Evolutionary conservation across 805 yeast species (phyloP).

Genomic region (Kazachstania kunashirensis): DNA sequence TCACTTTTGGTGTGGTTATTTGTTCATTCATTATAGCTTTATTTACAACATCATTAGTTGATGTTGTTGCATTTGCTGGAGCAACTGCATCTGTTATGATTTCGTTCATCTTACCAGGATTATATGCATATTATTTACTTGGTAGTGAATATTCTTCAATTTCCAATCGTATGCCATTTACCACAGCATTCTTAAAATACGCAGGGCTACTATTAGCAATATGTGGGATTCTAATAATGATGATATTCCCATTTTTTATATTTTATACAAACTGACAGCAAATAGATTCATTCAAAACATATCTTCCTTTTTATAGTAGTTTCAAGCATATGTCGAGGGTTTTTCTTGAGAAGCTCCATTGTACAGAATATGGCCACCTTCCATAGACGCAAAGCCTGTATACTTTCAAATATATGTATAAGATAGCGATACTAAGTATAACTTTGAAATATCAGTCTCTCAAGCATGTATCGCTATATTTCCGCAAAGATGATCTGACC

Average conservation of each 20-base stretch:
- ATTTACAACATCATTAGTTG: conserved; percentile 51
- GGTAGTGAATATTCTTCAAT: conserved; percentile 10
- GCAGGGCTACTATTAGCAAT: conserved; percentile 32
- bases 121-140: conserved; percentile 44
- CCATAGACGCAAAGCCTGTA: too few relatives aligned
- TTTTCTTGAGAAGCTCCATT: too few relatives aligned
- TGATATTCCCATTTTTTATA: conserved; percentile 22
- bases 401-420: too few relatives aligned
- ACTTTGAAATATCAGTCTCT: too few relatives aligned
- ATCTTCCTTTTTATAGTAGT: too few relatives aligned
- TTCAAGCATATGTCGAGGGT: too few relatives aligned
- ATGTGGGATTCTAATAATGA: conserved; percentile 43
- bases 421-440: too few relatives aligned
- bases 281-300: too few relatives aligned
- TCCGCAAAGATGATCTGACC: too few relatives aligned
- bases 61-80: conserved; percentile 62
- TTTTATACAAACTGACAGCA: too few relatives aligned
- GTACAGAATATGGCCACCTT: too few relatives aligned
- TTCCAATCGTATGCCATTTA: conserved; percentile 13
- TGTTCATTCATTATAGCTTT: conserved; percentile 47
- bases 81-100: conserved; percentile 73
- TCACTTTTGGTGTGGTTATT: conserved; percentile 39
- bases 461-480: too few relatives aligned
- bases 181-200: conserved; percentile 29
- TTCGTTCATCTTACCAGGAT: conserved; percentile 66